Evolutionary conservation across 345 rosid genomes (phyloP), one percentile per base, ranked within the genome.

Genomic region (Microthlaspi erraticum): DNA sequence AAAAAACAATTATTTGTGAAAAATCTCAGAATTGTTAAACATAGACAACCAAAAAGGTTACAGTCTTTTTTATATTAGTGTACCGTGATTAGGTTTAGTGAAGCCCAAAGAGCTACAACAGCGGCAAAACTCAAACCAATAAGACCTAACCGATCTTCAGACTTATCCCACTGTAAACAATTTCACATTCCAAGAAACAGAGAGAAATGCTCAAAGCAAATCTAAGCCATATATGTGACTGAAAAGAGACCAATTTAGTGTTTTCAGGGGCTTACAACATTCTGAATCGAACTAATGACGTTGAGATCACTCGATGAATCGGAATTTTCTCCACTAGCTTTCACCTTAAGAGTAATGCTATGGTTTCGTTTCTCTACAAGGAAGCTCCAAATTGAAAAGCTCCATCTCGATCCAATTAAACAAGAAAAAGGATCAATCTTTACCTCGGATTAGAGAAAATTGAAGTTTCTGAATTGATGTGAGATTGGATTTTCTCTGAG

Each of bases 71-170:
- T 38, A 5, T 3, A 31, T 6, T 29, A 37, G 12, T 32, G 65
- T 86, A 91, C 97, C 82, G 89, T 64, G 67, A 86, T 43, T 38
- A 93, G 78, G 54, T 84, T 91, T 2, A 77, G n/a, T 33, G 98
- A 86, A 13, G 94, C 82, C 97, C 99, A 93, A 7, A 91, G 10
- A 48, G 83, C 87, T 19, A 78, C 92, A 53, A 89, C 55, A 3
- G 80, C 87, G 19, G 96, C 87, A 78, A 93, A 91, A 6, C 95
- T 85, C 72, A 93, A 81, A 55, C 99, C 97, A 29, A 85, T 58
- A 43, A 93, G 74, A 61, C 83, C 96, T 59, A 88, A 14, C 43
- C 94, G 81, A 70, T 91, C 98, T 87, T 93, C 97, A 59, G 97
- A 60, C 1, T 76, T 81, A 60, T 81, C 84, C 96, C 98, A 92